Base-by-base conservation (phyloP, 2,329 filamentous ascomycete species). In the Paramyrothecium sp. region DNA sequence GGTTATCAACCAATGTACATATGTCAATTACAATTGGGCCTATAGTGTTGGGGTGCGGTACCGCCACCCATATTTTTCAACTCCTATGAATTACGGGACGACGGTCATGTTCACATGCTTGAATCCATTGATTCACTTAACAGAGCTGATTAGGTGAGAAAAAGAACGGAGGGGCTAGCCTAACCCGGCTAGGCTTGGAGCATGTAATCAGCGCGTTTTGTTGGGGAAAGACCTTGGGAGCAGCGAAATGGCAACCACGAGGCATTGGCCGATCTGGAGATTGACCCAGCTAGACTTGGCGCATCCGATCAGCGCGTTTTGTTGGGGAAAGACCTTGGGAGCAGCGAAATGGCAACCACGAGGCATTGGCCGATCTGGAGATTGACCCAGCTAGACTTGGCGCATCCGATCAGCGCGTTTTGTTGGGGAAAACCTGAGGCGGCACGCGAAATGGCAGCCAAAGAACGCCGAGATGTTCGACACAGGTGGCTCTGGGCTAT, bases 41-140 rank as follows among this genome's bases (percentile, higher is more conserved):
- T 34, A 53, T 53, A 44, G 30, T 53, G 51, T 53, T 53, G 51
- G 30, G 51, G 51, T 53, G 51, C 12, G 51, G 51, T 53, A 53
- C 51, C 51, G 53, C 44, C 26, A 38, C 33, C 33, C 33, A 38
- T 38, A 38, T 38, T 38, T 38, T 38, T 38, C 33, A 38, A 38
- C 33, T 38, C 33, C 33, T 38, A 38, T 38, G 33, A 38, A 38
- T 8, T 38, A 16, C 33, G 16, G 33, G 33, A 38, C 33, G 33
- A 38, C 33, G 33, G n/a, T 38, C 33, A 38, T 38, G 33, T 38
- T 38, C 33, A 38, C 33, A 38, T 38, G 33, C 33, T 38, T 38
- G 33, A 38, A 38, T 38, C 33, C 33, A 38, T 38, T 38, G 33
- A 38, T 38, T 38, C 33, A 38, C 33, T 38, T 38, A 38, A 38